A percentile compares a stretch with the other conserved stretches of the same genome.
Evolutionary conservation across 169 alveolate species (phyloP).

Genomic region (Cardiosporidium cionae): DNA sequence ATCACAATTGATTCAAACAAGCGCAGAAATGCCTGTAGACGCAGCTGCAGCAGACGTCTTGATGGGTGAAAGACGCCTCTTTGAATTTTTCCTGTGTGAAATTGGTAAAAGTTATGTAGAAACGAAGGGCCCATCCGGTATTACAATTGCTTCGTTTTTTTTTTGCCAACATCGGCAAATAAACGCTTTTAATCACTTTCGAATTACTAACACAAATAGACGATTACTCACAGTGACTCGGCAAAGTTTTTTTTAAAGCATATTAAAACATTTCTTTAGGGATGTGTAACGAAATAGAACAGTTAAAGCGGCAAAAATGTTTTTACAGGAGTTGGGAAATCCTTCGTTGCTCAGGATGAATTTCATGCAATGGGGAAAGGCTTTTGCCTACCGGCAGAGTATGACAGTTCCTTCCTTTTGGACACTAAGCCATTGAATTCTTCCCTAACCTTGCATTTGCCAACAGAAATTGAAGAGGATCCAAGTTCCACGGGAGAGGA

Average conservation of each 20-base stretch:
- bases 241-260: no score
- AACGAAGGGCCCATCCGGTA: no score
- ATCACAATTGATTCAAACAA: no score
- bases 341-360: conserved; percentile 55
- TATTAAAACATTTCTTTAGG: no score
- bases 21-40: conserved; percentile 9
- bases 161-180: no score
- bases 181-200: no score
- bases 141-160: no score
- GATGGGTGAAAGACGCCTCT: conserved; percentile 64
- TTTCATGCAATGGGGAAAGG: conserved; percentile 53
- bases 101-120: no score
- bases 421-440: neutral
- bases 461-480: neutral
- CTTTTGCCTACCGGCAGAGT: neutral
- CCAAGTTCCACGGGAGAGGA: neutral
- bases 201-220: no score
- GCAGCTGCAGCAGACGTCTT: conserved; percentile 41
- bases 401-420: neutral
- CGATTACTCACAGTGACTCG: no score
- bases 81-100: conserved; percentile 72
- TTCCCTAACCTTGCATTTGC: neutral
- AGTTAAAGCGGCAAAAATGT: no score
- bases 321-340: conserved; percentile 67
- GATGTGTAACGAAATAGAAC: no score